Evolutionary conservation across 2,329 filamentous ascomycete genomes (phyloP), one percentile per base, ranked within the genome.

Genomic region (Aspergillus melleus): DNA sequence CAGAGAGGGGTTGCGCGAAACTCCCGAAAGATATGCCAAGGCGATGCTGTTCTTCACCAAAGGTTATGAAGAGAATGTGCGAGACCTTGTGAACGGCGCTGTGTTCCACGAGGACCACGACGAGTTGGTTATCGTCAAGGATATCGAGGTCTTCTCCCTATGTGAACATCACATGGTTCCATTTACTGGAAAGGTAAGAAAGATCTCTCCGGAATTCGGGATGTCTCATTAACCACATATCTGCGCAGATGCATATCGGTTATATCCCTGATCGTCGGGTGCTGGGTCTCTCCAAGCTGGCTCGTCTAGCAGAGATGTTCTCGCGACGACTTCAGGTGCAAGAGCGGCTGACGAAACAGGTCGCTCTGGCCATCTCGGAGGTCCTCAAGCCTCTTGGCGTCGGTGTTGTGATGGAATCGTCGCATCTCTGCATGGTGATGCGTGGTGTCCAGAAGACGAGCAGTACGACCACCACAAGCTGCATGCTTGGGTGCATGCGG

Each of bases 351-450:
- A 99, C 95, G 24, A 96, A 96, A 76, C 93, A 99, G 76, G 93
- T 99, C 14, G 95, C 95, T 20, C 86, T 96, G 63, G 94, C 95
- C 16, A 89, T 99, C 63, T 92, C 92, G 74, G 93, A 98, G 72
- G 88, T 98, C 12, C 83, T 99, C 52, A 90, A 96, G 74, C 95
- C 95, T 2, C 92, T 96, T 73, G 95, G 95, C 51, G 94, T 99
- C 2, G 94, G 91, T 20, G 95, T 99, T 2, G 94, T 99, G 61
- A 96, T 99, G 89, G 95, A 99, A 73, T 96, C 91, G 14, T 93
- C 88, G 71, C 95, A 99, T 79, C 81, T 98, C 51, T 99, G 95
- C 82, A 99, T 98, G 94, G 92, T 96, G 16, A 98, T 97, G 93
- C 87, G 95, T 51, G 95, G 95, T n/a, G 94, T 99, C 10, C 87